Conservation (phyloP, 2,329 filamentous ascomycete genomes). For the Saccharata proteae region DNA sequence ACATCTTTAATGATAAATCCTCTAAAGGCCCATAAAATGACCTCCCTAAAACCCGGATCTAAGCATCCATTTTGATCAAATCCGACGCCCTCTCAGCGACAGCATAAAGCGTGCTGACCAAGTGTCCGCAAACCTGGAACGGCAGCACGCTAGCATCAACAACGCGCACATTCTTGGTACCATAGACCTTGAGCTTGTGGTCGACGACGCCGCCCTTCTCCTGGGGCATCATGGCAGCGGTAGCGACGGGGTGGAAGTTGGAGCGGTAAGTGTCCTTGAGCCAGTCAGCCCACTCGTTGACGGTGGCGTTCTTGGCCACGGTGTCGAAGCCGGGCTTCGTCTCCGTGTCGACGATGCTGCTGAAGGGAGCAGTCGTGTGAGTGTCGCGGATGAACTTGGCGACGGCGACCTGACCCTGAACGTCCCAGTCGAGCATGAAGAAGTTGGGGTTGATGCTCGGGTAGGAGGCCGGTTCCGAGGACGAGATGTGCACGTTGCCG, state of each 20-base stretch:
- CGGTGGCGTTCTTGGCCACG: constrained; percentile 14
- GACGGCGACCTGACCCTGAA: constrained; percentile 20
- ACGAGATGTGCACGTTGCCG: constrained; percentile 21
- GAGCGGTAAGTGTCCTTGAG: constrained; percentile 10
- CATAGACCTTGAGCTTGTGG: constrained; percentile 18
- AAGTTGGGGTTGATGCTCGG: constrained; percentile 32
- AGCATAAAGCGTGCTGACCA: constrained; percentile 9
- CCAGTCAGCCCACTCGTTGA: constrained; percentile 16
- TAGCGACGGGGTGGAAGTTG: constrained; percentile 9
- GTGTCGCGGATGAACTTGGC: constrained; percentile 21
- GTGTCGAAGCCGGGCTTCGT: constrained; percentile 13
- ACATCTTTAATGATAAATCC: too few species aligned
- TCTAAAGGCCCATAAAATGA: too few species aligned
- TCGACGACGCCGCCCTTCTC: constrained; percentile 18
- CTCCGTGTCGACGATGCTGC: constrained; percentile 14
- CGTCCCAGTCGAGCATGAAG: constrained; percentile 29
- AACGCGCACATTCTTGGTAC: constrained; percentile 10
- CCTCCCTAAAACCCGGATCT: background rate
- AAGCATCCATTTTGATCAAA: constrained; percentile 16
- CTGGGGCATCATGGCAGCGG: constrained; percentile 7
- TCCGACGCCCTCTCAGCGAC: constrained; percentile 15
- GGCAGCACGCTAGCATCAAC: constrained; percentile 11
- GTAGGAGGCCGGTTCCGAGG: constrained; percentile 11
- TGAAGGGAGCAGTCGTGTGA: constrained; percentile 17
- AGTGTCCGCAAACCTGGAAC: constrained; percentile 7